phyloP scores from a whole-genome alignment of 2,329 filamentous ascomycete species.

The Nigrograna mackinnonii region DNA sequence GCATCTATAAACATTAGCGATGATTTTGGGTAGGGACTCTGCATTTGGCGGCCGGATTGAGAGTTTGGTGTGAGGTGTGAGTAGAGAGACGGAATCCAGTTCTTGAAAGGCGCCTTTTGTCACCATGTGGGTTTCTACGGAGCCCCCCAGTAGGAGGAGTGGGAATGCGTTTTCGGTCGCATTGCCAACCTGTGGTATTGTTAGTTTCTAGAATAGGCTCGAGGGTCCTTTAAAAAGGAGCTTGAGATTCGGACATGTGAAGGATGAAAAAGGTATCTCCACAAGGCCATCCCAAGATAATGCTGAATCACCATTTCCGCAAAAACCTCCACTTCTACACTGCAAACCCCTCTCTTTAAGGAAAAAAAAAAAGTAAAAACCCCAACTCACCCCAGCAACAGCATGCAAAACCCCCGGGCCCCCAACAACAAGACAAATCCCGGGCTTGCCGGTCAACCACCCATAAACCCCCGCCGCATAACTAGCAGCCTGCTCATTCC shows the following conservation, averaged over 20 bases:
- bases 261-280: too few relatives aligned
- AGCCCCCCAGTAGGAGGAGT: slow-evolving; percentile 57
- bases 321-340: too few relatives aligned
- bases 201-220: too few relatives aligned
- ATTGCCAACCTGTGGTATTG: slow-evolving; percentile 52
- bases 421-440: slow-evolving; percentile 61
- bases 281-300: background rate
- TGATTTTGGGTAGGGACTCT: slow-evolving; percentile 50
- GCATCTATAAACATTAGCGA: slow-evolving; percentile 55
- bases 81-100: slow-evolving; percentile 57
- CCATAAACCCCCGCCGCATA: slow-evolving; percentile 64
- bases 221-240: too few relatives aligned
- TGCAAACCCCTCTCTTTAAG: background rate
- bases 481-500: slow-evolving; percentile 62
- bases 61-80: slow-evolving; percentile 58
- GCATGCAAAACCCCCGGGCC: slow-evolving; percentile 62
- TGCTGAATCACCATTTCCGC: background rate
- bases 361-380: background rate
- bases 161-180: slow-evolving; percentile 58
- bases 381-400: slow-evolving; percentile 54
- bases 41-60: slow-evolving; percentile 48
- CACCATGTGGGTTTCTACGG: slow-evolving; percentile 54
- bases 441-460: slow-evolving; percentile 59
- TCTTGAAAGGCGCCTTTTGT: slow-evolving; percentile 62
- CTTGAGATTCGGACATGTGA: too few relatives aligned